Evolutionary conservation across 805 yeast genomes (phyloP).

Genomic region (Kodamaea neixiangensis): DNA sequence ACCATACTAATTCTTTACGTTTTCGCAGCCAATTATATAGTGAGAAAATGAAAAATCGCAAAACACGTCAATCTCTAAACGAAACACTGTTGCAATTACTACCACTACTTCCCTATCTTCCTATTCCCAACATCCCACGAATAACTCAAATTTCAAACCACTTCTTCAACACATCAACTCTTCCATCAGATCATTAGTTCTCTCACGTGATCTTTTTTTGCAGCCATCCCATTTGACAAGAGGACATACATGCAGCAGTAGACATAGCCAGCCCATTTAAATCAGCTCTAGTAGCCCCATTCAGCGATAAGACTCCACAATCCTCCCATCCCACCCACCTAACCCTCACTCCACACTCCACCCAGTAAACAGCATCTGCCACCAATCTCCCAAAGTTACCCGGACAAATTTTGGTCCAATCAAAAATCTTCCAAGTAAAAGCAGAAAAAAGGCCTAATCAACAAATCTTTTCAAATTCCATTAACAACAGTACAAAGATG

Average conservation of each 20-base stretch:
- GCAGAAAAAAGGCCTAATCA: conserved; percentile 3
- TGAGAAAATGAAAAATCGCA: too few species aligned
- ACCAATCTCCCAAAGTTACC: not conserved
- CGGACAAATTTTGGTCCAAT: not conserved
- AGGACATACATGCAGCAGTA: not conserved
- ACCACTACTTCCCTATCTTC: too few species aligned
- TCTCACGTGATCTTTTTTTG: not conserved
- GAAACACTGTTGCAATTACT: too few species aligned
- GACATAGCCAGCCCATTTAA: not conserved
- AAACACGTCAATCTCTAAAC: too few species aligned
- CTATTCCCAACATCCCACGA: too few species aligned
- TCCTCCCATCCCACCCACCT: too few species aligned
- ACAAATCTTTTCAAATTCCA: conserved; percentile 7
- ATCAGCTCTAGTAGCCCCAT: not conserved
- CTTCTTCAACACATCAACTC: too few species aligned
- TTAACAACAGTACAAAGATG: conserved; percentile 9
- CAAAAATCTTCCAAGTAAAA: not conserved
- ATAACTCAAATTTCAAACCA: too few species aligned
- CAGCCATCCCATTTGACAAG: not conserved
- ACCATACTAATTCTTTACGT: too few species aligned
- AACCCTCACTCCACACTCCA: not conserved
- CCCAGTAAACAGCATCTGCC: not conserved
- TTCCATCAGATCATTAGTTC: not conserved
- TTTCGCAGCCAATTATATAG: too few species aligned
- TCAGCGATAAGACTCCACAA: not conserved